Evolutionary conservation across 331 rosid genomes (phyloP).

Genomic region (Telfairia occidentalis): DNA sequence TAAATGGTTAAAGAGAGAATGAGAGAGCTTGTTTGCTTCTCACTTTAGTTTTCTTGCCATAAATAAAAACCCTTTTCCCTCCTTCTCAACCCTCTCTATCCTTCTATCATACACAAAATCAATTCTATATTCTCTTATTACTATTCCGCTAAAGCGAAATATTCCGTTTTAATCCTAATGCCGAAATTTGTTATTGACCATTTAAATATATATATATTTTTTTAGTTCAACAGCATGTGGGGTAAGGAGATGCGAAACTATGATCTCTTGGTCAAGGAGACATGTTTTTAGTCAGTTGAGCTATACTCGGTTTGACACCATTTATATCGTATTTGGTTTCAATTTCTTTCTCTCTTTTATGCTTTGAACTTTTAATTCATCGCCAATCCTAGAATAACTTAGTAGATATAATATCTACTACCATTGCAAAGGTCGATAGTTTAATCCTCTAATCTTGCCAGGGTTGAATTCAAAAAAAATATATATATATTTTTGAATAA

Average conservation of each 20-base stretch:
- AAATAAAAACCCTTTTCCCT: neutral
- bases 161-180: neutral
- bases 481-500: too few relatives aligned
- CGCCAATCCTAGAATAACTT: too few relatives aligned
- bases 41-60: neutral
- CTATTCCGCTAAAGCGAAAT: neutral
- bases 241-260: too few relatives aligned
- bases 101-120: neutral
- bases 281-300: too few relatives aligned
- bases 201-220: too few relatives aligned
- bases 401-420: too few relatives aligned
- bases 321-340: neutral
- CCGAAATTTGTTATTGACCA: neutral
- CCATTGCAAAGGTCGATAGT: too few relatives aligned
- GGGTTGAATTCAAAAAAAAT: too few relatives aligned
- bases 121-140: neutral
- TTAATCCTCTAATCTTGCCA: too few relatives aligned
- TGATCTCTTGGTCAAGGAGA: too few relatives aligned
- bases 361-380: neutral
- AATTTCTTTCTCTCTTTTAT: neutral
- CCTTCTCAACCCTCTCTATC: neutral
- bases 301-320: too few relatives aligned
- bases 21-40: slow-evolving; percentile 2
- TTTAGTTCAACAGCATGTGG: too few relatives aligned
- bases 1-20: slow-evolving; percentile 3